Evolutionary conservation across 345 rosid species (phyloP), one percentile per base, ranked within the genome.

Genomic region (Tarenaya hassleriana): DNA sequence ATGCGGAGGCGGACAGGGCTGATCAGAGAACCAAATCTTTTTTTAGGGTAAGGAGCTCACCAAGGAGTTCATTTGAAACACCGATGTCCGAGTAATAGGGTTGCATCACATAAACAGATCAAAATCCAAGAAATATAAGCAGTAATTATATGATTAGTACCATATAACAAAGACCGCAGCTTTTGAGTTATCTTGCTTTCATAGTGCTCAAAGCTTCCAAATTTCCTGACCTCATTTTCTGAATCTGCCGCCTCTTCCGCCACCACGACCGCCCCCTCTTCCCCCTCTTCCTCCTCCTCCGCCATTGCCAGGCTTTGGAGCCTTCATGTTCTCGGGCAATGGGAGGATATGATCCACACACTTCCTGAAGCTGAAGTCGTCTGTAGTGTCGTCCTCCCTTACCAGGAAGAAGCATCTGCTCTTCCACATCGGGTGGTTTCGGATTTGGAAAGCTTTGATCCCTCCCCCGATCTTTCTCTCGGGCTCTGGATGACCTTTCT

Each of bases 341-440:
- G 97, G 87, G 52, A 88, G 79, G 46, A 88, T 81, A 10, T 81
- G 74, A 65, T 92, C 88, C 52, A 92, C 94, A 58, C 97, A 92
- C 76, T 92, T 88, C 78, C 91, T 82, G 71, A 83, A 92, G 83
- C 95, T 85, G 76, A 92, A 92, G 77, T 92, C 99, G 16, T 88
- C 95, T 14, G 71, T 63, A 1, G 80, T 42, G 10, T 66, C 85
- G 18, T 92, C 97, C 43, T 77, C 81, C 75, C 94, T 81, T 10
- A 88, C 42, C 32, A 88, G 67, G 74, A 85, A 92, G 79, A 88
- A 86, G 63, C 97, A 88, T 42, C 75, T 53, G 41, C 88, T 88
- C 66, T 85, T 81, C 71, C 70, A 88, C 52, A 18, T 73, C 7
- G 97, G 97, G 64, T 92, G 99, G 16, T 32, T 68, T 32, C 77